Base-by-base conservation (phyloP, 352 stramenopile species). In the Phytophthora sp. region DNA sequence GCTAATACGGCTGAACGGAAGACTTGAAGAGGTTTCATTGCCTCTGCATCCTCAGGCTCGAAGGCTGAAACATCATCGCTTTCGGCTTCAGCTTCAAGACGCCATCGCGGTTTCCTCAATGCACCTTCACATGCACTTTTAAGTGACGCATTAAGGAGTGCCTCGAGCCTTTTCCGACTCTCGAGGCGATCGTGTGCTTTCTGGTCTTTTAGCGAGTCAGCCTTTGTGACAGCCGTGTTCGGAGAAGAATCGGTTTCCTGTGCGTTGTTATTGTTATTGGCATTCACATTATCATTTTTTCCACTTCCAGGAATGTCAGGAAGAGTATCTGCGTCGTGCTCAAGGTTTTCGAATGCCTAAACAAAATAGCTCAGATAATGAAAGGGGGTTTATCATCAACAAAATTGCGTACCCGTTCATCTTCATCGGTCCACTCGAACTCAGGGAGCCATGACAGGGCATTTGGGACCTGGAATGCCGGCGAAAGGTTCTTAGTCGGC, bases 341-440 rank as follows among this genome's bases (percentile, higher is more conserved):
- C 70, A 18, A 86, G 41, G 29, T 73, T 69, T 26, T 69, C 36
- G 2, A 86, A 56, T 36, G 70, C 63, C 77, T 86, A 39, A 45
- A 36, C 16, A 51, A 24, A n/a, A 21, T 6, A 30, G 8, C 45
- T 52, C 20, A 56, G 9, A 21, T 13, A n/a, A 18, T 6, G 20
- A 36, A 13, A 5, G 18, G 16, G 29, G 2, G 26, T 51, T 27
- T 15, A n/a, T 18, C 21, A 60, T 41, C 5, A 21, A 24, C 4
- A 57, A 20, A n/a, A 4, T 11, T 52, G 18, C 46, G 18, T 46
- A 88, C 80, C 52, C 77, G 29, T 69, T 90, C 81, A 47, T 86
- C 77, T 51, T 84, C 67, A 21, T 85, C 75, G 4, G 75, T 90
- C 81, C 81, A 90, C 24, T 77, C 61, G 46, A 90, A 47, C 35